A percentile compares a stretch with the other conserved stretches of the same genome.
phyloP scores from a whole-genome alignment of 202 grass and related monocot species.

The Brachypodium distachyon region DNA sequence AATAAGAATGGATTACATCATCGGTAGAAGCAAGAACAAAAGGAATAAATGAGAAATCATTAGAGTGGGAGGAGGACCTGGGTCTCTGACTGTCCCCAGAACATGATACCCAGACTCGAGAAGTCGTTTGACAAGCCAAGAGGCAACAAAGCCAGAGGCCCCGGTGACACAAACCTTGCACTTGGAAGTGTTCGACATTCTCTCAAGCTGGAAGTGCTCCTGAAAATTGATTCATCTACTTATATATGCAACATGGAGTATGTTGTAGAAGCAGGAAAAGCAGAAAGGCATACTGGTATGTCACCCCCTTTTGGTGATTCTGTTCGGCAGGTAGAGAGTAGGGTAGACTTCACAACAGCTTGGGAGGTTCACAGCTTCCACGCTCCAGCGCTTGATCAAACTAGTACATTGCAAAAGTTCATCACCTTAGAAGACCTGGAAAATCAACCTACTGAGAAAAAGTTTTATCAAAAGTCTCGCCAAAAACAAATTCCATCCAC shows the following conservation, averaged over 20 bases:
- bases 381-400: not conserved
- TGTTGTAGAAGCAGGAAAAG: not conserved
- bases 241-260: conserved; percentile 2
- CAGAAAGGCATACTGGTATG: not conserved
- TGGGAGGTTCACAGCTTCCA: conserved; percentile 13
- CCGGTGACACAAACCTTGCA: conserved; percentile 76
- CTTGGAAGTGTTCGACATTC: conserved; percentile 29
- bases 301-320: conserved; percentile 33
- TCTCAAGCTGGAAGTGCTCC: conserved; percentile 12
- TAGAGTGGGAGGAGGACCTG: conserved; percentile 32
- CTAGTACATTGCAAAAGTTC: not conserved
- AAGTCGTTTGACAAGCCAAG: conserved; percentile 81
- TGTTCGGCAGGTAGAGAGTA: conserved; percentile 21
- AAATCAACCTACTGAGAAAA: not conserved
- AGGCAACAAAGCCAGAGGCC: conserved; percentile 79
- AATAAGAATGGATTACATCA: not conserved
- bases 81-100: conserved; percentile 71
- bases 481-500: not conserved
- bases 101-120: conserved; percentile 77
- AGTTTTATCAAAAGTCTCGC: not conserved
- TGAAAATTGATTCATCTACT: conserved; percentile 3
- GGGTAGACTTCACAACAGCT: not conserved
- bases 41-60: not conserved
- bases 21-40: not conserved
- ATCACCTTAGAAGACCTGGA: not conserved